Conservation (phyloP, 2,329 filamentous ascomycete species). For the Colletotrichum sansevieriae region DNA sequence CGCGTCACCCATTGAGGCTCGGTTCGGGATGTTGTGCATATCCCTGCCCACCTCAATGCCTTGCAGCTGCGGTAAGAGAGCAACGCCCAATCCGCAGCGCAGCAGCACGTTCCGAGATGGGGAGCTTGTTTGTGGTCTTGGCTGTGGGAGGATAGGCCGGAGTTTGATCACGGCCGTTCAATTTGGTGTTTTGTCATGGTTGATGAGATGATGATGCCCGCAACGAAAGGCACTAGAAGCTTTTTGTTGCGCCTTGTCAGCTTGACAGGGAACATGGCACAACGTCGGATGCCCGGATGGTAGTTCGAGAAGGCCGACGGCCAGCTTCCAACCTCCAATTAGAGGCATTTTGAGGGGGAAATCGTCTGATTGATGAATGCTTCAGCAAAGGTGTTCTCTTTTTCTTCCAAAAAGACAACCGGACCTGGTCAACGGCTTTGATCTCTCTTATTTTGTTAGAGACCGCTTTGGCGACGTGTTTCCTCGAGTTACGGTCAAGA, state of each 20-base stretch:
- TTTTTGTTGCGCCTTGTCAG: constrained; percentile 15
- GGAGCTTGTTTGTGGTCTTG: constrained; percentile 5
- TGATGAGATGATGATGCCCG: neutral
- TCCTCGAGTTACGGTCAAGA: neutral
- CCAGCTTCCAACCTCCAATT: constrained; percentile 7
- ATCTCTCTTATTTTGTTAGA: neutral
- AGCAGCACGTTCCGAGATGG: neutral
- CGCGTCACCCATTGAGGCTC: constrained; percentile 41
- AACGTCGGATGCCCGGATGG: constrained; percentile 3
- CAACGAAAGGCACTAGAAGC: neutral
- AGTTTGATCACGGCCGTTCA: neutral
- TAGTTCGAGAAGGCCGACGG: neutral
- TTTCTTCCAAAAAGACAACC: neutral
- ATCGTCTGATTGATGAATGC: constrained; percentile 12
- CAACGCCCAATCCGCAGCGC: neutral
- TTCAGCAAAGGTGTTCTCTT: neutral
- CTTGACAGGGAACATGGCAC: constrained; percentile 21
- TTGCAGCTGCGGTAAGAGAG: constrained; percentile 13
- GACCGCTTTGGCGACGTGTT: constrained; percentile 6
- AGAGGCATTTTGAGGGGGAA: neutral
- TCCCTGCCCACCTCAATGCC: constrained; percentile 9
- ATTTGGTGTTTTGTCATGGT: too few species aligned
- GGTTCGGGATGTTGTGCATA: constrained; percentile 41
- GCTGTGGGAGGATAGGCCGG: neutral
- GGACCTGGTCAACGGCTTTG: constrained; percentile 10